Base-by-base conservation (phyloP, 257 asterid genomes). In the Solanum neorickii region DNA sequence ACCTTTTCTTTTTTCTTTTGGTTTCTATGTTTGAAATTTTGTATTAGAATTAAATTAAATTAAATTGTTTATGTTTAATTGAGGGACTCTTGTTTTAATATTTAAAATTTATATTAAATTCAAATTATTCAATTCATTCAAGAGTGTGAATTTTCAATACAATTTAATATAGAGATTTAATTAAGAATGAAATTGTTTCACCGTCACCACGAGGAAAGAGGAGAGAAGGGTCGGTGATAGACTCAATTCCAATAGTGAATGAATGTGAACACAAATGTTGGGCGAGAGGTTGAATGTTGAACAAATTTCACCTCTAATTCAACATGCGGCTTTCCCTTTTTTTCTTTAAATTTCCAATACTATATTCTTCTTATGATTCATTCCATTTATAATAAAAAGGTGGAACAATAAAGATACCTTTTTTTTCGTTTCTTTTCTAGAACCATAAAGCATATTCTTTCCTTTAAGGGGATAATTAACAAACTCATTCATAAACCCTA, bases 401-500 rank as follows among this genome's bases (percentile, higher is more conserved):
- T 6, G 13, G 65, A 46, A 72, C 65, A 49, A 42, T 42, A 75
- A 76, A 76, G 60, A 76, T 52, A n/a, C 83, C 60, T 41, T 42
- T 52, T 88, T 76, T 88, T 18, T 31, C 74, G 69, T 91, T 92
- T 90, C 88, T 83, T 86, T 86, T 52, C 87, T 25, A 83, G 59
- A 85, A 86, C 92, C 89, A 80, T 60, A 59, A 60, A 44, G 90
- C 89, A 91, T 93, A 93, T 92, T 92, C 96, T 87, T 92, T 91
- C 46, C 94, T 76, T 76, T 41, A 76, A 89, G 87, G 62, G n/a
- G 62, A 52, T 52, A 52, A 52, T 52, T 52, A 52, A 52, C n/a
- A 52, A 52, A 52, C 62, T 52, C 62, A 52, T 52, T 52, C 75
- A 74, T 88, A 89, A 92, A 83, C 88, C 91, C 87, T 86, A 87